phyloP scores from a whole-genome alignment of 805 yeast species.

The Candida ortonii region DNA sequence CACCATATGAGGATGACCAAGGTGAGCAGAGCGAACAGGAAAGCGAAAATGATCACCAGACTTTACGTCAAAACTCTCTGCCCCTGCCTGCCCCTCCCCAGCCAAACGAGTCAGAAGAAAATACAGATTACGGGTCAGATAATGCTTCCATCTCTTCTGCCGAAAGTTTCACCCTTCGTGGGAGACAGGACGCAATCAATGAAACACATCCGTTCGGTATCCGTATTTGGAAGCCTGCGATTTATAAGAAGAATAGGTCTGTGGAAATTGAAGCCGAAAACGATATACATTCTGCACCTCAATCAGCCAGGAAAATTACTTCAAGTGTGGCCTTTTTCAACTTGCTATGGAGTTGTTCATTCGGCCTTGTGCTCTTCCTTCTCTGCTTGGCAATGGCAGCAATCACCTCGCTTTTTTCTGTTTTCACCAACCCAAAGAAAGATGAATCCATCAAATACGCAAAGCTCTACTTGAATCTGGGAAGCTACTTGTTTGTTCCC shows the following conservation, averaged over 20 bases:
- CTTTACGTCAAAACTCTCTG: too few species aligned
- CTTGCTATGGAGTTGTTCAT: slow-evolving; percentile 65
- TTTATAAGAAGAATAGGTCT: slow-evolving; percentile 88
- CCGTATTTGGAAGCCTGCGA: slow-evolving; percentile 97
- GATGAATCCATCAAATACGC: slow-evolving; percentile 61
- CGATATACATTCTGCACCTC: slow-evolving; percentile 78
- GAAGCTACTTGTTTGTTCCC: slow-evolving; percentile 73
- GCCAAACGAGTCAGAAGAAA: slow-evolving; percentile 12
- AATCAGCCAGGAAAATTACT: slow-evolving; percentile 49
- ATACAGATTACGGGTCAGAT: slow-evolving; percentile 34
- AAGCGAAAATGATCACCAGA: slow-evolving; percentile 14
- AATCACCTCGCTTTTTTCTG: slow-evolving; percentile 43
- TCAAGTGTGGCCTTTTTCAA: slow-evolving; percentile 68
- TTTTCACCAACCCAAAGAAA: slow-evolving; percentile 41
- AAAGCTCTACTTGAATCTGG: slow-evolving; percentile 55
- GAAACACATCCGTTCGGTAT: slow-evolving; percentile 98
- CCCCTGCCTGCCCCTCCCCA: slow-evolving; percentile 13
- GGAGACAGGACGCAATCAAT: slow-evolving; percentile 94
- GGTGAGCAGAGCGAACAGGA: slow-evolving; percentile 15
- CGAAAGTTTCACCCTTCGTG: slow-evolving; percentile 85
- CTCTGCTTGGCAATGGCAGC: slow-evolving; percentile 52
- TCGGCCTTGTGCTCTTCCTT: slow-evolving; percentile 62
- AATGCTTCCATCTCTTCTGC: slow-evolving; percentile 44
- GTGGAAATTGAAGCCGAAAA: slow-evolving; percentile 89
- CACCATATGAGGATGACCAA: slow-evolving; percentile 11